Conservation (phyloP, 148 eudicot genomes). For the Cornus suecica region DNA sequence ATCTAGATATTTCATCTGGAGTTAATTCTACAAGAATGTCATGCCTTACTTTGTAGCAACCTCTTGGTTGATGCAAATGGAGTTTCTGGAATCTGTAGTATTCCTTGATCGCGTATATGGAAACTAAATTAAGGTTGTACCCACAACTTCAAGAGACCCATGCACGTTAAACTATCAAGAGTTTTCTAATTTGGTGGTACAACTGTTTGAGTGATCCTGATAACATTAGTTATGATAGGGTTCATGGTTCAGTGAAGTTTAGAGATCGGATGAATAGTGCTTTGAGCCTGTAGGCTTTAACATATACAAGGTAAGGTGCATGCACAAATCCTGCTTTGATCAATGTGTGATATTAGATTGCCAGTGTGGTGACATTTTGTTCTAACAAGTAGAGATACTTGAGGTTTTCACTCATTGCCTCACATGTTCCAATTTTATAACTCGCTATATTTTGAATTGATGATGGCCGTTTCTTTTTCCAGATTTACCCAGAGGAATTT, state of each 20-base stretch:
- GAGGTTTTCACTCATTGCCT: not conserved
- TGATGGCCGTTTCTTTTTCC: not conserved
- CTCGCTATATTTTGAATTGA: not conserved
- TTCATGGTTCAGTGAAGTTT: not conserved
- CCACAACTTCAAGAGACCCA: conserved; percentile 1
- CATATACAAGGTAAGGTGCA: not conserved
- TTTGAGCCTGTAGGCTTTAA: not conserved
- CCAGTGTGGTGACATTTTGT: not conserved
- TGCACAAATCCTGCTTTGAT: not conserved
- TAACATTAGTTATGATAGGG: not conserved
- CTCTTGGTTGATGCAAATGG: not conserved
- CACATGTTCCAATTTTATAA: not conserved
- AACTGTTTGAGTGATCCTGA: not conserved
- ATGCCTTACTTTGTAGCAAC: not conserved
- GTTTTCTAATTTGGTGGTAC: not conserved
- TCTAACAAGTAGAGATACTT: not conserved
- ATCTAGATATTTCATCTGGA: not conserved
- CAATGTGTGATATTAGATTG: not conserved
- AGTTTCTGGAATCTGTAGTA: not conserved
- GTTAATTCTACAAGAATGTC: not conserved
- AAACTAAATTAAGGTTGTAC: too few relatives aligned
- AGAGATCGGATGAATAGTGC: not conserved
- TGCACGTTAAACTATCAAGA: not conserved
- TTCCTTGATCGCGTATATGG: too few relatives aligned
- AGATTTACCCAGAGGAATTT: conserved; percentile 73